Evolutionary conservation across 495 filamentous ascomycete genomes (phyloP), one percentile per base, ranked within the genome.

Genomic region (Bryoglossum gracile): DNA sequence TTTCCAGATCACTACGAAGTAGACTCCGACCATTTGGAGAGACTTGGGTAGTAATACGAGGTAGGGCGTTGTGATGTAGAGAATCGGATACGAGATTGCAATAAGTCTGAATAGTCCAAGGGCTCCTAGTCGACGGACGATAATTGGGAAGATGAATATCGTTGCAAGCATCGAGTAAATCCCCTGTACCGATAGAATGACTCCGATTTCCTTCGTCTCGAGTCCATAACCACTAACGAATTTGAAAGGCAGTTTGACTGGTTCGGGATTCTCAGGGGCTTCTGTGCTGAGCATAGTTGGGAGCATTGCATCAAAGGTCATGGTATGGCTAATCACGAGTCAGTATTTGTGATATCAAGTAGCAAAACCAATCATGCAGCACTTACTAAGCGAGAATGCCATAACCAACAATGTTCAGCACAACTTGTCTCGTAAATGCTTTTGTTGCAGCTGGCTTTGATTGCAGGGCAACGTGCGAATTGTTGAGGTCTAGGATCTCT

Each of bases 341-440:
- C 44, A 46, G 25, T 53, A n/a, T n/a, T n/a, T 14, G 11, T 11
- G 46, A 22, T 51, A 50, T 14, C n/a, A 16, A 48, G 11, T 23
- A 14, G 19, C 8, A 16, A 39, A 17, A 45, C 19, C 23, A 6
- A 11, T 16, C 11, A 28, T 42, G 44, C 18, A 43, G 19, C n/a
- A 84, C 89, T 79, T 77, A 95, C 87, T 94, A 96, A 51, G 92
- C 92, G 23, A 98, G 74, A 57, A 98, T 87, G 30, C 92, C 94
- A 58, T 92, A 95, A 43, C 81, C 86, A 40, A 90, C 64, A 53
- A 97, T 95, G 53, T 86, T 86, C 35, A 87, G 68, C 41, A 94
- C 62, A 40, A 97, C 85, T 42, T 89, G 87, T 57, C 67, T 75
- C 14, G 84, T 95, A 61, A 98, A 94, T 4, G 77, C 77, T 53